These are phyloP conservation scores for Seiridium unicorne DNA, from an alignment of 2,329 filamentous ascomycete genomes.

Conservation along the genomic window DNA sequence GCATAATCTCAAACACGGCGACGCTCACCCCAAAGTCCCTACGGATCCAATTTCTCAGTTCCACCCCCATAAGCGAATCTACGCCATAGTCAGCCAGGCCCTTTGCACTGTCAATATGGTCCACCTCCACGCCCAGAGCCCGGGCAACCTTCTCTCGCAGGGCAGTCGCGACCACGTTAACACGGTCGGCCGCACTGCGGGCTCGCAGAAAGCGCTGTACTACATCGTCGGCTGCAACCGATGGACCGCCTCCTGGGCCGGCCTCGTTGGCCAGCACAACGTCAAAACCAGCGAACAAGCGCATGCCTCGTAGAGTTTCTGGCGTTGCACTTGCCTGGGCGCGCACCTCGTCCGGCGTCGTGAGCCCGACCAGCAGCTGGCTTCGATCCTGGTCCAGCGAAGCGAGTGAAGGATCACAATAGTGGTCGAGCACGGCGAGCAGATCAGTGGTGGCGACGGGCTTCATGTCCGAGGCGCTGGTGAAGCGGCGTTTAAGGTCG, in stretches of 20 bases:
- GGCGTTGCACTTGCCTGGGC: background rate
- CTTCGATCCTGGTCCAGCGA: background rate
- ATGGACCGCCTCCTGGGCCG: background rate
- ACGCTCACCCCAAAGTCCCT: background rate
- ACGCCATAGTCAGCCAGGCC: slow-evolving; percentile 22
- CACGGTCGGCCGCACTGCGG: background rate
- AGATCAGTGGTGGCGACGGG: slow-evolving; percentile 21
- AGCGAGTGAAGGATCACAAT: slow-evolving; percentile 17
- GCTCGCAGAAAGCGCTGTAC: background rate
- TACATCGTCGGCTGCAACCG: background rate
- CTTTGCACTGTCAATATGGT: slow-evolving; percentile 16
- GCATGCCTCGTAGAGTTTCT: background rate
- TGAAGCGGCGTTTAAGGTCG: slow-evolving; percentile 13
- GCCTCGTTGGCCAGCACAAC: background rate
- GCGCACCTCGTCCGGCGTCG: background rate
- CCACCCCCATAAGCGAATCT: slow-evolving; percentile 26
- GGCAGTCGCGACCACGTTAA: slow-evolving; percentile 5
- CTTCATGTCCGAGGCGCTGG: slow-evolving; percentile 15
- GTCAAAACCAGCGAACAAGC: background rate
- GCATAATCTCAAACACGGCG: slow-evolving; percentile 1
- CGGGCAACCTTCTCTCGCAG: slow-evolving; percentile 13
- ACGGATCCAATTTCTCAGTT: slow-evolving; percentile 24
- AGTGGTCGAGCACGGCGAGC: slow-evolving; percentile 19
- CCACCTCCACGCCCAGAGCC: slow-evolving; percentile 12
- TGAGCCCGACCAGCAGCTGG: background rate